These are phyloP conservation scores for Russula olivacea DNA, from an alignment of 768 basidiomycete species.

Conservation along the genomic window DNA sequence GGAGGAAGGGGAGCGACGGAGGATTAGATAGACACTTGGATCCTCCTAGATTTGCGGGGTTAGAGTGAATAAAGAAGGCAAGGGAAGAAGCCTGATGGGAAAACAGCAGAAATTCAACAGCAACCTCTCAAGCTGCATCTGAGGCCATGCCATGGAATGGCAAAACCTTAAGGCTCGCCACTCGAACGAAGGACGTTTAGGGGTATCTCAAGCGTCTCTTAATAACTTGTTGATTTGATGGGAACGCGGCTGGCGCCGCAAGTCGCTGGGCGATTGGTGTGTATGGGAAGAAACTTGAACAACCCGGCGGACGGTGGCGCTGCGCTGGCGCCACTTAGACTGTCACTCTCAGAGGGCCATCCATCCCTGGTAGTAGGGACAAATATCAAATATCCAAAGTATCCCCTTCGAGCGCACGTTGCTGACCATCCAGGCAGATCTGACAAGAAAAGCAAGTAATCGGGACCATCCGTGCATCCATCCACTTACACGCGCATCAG, in stretches of 20 bases:
- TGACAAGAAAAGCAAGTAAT: slow-evolving; percentile 7
- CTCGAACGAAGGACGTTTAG: background rate
- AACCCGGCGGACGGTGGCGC: background rate
- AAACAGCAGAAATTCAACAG: background rate
- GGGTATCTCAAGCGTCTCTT: background rate
- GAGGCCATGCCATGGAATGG: background rate
- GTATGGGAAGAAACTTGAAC: background rate
- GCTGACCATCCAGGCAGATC: background rate
- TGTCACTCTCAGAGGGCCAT: too few relatives aligned
- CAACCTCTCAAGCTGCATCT: background rate
- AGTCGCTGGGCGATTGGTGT: too few relatives aligned
- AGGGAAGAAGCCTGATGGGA: background rate
- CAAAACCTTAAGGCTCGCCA: background rate
- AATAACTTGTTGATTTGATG: background rate
- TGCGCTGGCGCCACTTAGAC: background rate
- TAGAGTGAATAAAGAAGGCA: background rate
- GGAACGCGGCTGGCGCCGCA: background rate
- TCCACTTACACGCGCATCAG: background rate
- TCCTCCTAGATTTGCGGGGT: background rate
- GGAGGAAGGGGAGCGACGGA: background rate
- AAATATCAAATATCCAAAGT: too few relatives aligned
- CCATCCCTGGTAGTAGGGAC: too few relatives aligned
- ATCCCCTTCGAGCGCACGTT: slow-evolving; percentile 3
- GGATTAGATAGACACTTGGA: background rate
- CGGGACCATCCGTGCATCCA: too few relatives aligned